Percentiles rank a stretch among this genome's conserved stretches.
Conservation (phyloP, 768 basidiomycete genomes). For the Lepiota venenata region DNA sequence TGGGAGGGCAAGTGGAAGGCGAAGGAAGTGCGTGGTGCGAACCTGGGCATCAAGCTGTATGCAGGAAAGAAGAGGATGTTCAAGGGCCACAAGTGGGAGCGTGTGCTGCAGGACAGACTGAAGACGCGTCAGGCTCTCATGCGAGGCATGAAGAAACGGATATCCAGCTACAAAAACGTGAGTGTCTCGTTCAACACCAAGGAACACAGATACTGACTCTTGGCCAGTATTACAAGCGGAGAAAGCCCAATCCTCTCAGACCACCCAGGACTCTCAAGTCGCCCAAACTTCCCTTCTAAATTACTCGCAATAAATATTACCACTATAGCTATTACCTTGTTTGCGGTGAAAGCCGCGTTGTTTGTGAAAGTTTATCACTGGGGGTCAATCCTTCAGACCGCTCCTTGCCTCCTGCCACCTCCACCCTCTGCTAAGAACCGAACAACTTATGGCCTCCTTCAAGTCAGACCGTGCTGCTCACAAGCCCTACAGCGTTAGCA, state of each 20-base stretch:
- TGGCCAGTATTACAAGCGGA: constrained; percentile 44
- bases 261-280: constrained; percentile 42
- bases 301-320: constrained; percentile 12
- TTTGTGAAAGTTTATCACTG: constrained; percentile 8
- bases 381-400: not conserved
- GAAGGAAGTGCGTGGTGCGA: constrained; percentile 43
- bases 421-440: constrained; percentile 11
- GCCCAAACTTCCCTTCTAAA: constrained; percentile 62
- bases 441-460: constrained; percentile 21
- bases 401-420: constrained; percentile 13
- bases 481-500: constrained; percentile 27
- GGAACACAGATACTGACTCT: not conserved
- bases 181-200: constrained; percentile 21
- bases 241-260: constrained; percentile 57
- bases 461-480: constrained; percentile 17
- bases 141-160: constrained; percentile 66
- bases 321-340: no score
- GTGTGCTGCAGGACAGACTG: constrained; percentile 43
- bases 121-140: constrained; percentile 53
- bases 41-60: constrained; percentile 64
- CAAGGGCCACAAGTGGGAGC: constrained; percentile 91
- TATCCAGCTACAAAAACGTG: constrained; percentile 64
- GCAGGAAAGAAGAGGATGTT: constrained; percentile 82
- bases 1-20: constrained; percentile 43
- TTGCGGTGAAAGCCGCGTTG: not conserved